Percentiles rank a stretch among this genome's conserved stretches.
Evolutionary conservation across 108 stramenopile species (phyloP).

Genomic region (Skeletonema tropicum): DNA sequence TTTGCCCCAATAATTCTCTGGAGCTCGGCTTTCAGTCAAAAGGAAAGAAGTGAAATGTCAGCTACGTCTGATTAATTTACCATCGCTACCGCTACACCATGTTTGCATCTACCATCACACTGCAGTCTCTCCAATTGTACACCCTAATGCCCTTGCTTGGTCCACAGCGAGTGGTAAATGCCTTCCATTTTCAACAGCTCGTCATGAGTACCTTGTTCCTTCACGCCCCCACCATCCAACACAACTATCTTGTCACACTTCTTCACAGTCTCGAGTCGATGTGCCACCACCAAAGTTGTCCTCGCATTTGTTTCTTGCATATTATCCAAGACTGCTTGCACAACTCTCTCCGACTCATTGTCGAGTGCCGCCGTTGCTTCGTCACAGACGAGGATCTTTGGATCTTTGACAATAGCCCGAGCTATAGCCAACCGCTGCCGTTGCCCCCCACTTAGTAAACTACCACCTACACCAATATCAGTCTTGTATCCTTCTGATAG

Average conservation of each 20-base stretch:
- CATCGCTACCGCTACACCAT: not conserved
- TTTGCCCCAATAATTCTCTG: too few relatives aligned
- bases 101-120: not conserved
- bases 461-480: constrained; percentile 64
- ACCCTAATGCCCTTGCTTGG: constrained; percentile 27
- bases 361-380: constrained; percentile 62
- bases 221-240: constrained; percentile 57
- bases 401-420: constrained; percentile 53
- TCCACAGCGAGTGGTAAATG: constrained; percentile 48
- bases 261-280: constrained; percentile 64
- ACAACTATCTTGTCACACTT: constrained; percentile 78
- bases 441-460: constrained; percentile 89
- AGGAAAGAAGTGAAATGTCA: too few relatives aligned
- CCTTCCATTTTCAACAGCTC: constrained; percentile 58
- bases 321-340: constrained; percentile 50
- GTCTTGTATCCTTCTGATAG: constrained; percentile 52
- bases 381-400: constrained; percentile 58
- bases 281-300: constrained; percentile 63
- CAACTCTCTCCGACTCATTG: constrained; percentile 50
- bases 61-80: too few relatives aligned
- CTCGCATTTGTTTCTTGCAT: constrained; percentile 39
- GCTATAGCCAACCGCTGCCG: constrained; percentile 92
- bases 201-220: constrained; percentile 71
- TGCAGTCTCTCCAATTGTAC: not conserved
- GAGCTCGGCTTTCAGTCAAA: too few relatives aligned